phyloP scores from a whole-genome alignment of 495 filamentous ascomycete genomes.

The Penicillium bovifimosum region DNA sequence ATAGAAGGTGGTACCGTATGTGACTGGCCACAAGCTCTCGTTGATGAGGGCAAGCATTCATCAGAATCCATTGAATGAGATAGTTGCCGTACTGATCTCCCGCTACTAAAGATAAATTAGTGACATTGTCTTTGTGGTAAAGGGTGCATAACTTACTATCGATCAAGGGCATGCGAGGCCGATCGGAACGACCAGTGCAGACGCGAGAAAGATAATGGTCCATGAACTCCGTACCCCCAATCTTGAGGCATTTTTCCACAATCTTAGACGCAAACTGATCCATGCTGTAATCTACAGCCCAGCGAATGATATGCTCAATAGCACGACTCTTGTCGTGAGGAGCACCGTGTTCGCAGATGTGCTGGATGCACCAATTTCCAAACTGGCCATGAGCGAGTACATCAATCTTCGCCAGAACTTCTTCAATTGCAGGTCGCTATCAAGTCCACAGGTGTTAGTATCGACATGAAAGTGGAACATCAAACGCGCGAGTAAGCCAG shows the following conservation, averaged over 20 bases:
- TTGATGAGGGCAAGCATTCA: slow-evolving; percentile 77
- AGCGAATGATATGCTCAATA: slow-evolving; percentile 88
- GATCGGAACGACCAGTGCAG: slow-evolving; percentile 83
- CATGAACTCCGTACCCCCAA: slow-evolving; percentile 85
- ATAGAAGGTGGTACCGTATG: slow-evolving; percentile 55
- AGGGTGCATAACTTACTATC: slow-evolving; percentile 61
- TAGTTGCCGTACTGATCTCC: slow-evolving; percentile 99
- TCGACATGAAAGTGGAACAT: slow-evolving; percentile 1
- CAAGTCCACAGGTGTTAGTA: slow-evolving; percentile 35
- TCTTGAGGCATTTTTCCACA: slow-evolving; percentile 98
- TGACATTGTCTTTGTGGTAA: not conserved
- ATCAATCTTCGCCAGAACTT: slow-evolving; percentile 89
- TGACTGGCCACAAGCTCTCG: slow-evolving; percentile 89
- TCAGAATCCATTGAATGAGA: slow-evolving; percentile 92
- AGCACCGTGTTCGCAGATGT: slow-evolving; percentile 95
- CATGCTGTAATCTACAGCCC: slow-evolving; percentile 94
- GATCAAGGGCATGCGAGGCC: slow-evolving; percentile 93
- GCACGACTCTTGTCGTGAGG: slow-evolving; percentile 87
- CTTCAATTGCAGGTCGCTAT: slow-evolving; percentile 92
- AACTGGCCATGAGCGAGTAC: slow-evolving; percentile 97
- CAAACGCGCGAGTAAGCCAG: not conserved
- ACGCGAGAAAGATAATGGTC: slow-evolving; percentile 89
- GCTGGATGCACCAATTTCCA: slow-evolving; percentile 99
- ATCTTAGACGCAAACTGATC: slow-evolving; percentile 99
- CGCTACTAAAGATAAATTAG: slow-evolving; percentile 56